Percentiles rank a stretch among this genome's conserved stretches.
These are phyloP conservation scores for Delonix regia DNA, from an alignment of 306 rosid species.

Conservation along the genomic window DNA sequence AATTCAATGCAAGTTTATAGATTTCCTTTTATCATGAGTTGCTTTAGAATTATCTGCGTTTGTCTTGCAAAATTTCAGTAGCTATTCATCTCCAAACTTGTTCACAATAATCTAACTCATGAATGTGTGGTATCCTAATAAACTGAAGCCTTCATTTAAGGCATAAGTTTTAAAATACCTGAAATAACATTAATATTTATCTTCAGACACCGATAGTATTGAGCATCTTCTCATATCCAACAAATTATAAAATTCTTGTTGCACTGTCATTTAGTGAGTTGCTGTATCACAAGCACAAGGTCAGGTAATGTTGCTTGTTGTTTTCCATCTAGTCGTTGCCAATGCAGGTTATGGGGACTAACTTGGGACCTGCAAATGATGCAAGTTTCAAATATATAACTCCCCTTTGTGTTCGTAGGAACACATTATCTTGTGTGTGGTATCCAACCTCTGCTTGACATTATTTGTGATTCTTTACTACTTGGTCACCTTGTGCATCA, in stretches of 20 bases:
- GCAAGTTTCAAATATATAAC: neutral
- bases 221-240: neutral
- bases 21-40: slow-evolving; percentile 31
- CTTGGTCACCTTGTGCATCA: slow-evolving; percentile 8
- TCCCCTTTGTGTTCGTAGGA: no score
- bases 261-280: slow-evolving; percentile 3
- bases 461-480: neutral
- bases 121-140: slow-evolving; percentile 28
- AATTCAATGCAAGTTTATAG: slow-evolving; percentile 40
- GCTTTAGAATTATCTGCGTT: slow-evolving; percentile 3
- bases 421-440: neutral
- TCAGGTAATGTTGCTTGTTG: neutral
- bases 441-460: slow-evolving; percentile 1
- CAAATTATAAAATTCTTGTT: neutral
- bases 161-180: neutral
- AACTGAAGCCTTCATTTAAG: neutral
- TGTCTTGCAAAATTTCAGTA: neutral
- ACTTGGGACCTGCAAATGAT: no score
- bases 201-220: neutral
- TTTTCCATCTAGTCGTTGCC: neutral
- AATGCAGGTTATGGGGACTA: neutral
- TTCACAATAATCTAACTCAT: slow-evolving; percentile 4
- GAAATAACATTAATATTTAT: neutral
- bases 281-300: neutral
- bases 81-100: neutral